Evolutionary conservation across 2,329 filamentous ascomycete species (phyloP), one percentile per base, ranked within the genome.

Genomic region (Calonectria multiphialidica): DNA sequence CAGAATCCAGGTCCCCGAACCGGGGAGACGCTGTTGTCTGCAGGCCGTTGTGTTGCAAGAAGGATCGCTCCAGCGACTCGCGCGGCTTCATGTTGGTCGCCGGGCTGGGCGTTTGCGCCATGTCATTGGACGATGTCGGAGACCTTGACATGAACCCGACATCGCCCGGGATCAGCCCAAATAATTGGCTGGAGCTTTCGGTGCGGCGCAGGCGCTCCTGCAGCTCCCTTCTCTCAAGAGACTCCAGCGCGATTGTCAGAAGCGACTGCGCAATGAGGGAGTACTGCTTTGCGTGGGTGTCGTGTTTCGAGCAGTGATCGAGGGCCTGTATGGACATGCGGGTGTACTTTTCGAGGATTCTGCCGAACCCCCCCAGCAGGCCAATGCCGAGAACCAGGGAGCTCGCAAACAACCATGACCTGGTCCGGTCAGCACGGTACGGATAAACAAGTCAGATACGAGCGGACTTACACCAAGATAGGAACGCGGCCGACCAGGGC

Each of bases 341-440:
- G 1, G 84, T 86, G 70, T 89, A 84, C 69, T 87, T 88, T 66
- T 90, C 88, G 0, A 90, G 83, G 16, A 88, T 85, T 5, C 88
- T 86, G 2, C 88, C 88, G 42, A 90, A 90, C 0, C 86, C 86
- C 1, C 87, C 88, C 0, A 90, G 81, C 0, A 90, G 84, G 0
- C 88, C 88, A 1, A 89, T 82, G 0, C 88, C 88, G 0, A 89
- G 83, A 0, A 89, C 88, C 0, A 90, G 83, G 0, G 88, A 89
- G 1, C 87, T 85, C 0, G 88, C 87, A 72, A 90, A 90, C 0
- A 90, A 78, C 88, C 88, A 90, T 0, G 88, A 89, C 3, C 88
- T 89, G 42, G 21, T 72, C 15, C 1, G 45, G 21, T 74, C 28
- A 78, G 65, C 28, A 7, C 28, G 2, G 5, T 16, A 1, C 18